Evolutionary conservation across 805 yeast species (phyloP), one percentile per base, ranked within the genome.

Genomic region (Candida silvicultrix): DNA sequence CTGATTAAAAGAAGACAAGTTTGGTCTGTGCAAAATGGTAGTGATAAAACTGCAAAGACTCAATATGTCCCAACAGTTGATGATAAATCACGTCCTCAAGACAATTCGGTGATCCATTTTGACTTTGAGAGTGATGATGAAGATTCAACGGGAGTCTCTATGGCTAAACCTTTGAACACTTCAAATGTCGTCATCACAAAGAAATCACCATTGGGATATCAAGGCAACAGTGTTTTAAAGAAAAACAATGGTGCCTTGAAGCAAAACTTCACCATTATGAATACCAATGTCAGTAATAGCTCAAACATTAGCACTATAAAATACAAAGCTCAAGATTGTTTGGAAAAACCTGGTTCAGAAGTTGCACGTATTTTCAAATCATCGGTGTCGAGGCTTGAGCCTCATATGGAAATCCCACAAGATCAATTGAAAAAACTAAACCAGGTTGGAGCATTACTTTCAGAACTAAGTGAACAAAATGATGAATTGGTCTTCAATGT

Each of bases 1-100:
- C 49, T 80, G 40, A 68, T 82, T 10, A 63, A 67, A n/a, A 67
- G 70, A 44, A 75, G 67, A 49, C 62, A 63, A 34, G 54, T 56
- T 29, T 76, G 78, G 80, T 69, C 70, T 37, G 28, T 58, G 1
- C 34, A 45, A 5, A 20, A 47, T 12, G 44, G 44, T 18, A 16
- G 41, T 22, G 38, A 43, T 19, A 38, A 22, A 22, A 29, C 25
- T 32, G 37, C 38, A 14, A 51, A 49, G 28, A 41, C 21, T n/a
- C 40, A 58, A 49, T 55, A 58, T 39, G 49, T 50, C 45, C 74
- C 76, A 4, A 68, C 75, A 0, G 43, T 58, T 16, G 49, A 41
- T 5, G 50, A 38, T 1, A 15, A 36, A 11, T 20, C 34, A 6
- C 31, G 39, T 1, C 32, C 43, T 14, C 42, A 45, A 16, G 46